A percentile compares a stretch with the other conserved stretches of the same genome.
phyloP scores from a whole-genome alignment of 2,329 filamentous ascomycete genomes.

The Talaromyces sp. region DNA sequence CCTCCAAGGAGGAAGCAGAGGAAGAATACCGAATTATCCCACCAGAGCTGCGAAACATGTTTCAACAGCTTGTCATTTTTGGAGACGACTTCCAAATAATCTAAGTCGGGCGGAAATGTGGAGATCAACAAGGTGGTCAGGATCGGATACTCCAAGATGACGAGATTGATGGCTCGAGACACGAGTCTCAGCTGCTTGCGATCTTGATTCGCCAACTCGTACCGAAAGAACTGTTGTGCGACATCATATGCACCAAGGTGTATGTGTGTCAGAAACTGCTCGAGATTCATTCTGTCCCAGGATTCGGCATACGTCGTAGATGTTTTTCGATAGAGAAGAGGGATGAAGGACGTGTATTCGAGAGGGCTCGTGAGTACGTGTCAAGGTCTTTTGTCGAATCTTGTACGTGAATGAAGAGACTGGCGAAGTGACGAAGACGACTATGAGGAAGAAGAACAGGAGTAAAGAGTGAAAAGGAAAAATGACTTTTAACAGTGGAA shows the following conservation, averaged over 20 bases:
- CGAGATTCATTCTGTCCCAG: background rate
- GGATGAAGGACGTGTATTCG: background rate
- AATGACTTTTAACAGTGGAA: too few species aligned
- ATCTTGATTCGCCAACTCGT: background rate
- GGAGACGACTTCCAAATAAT: constrained; percentile 4
- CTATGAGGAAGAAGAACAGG: too few species aligned
- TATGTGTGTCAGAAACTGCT: constrained; percentile 1
- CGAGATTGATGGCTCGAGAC: background rate
- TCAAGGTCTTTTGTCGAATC: background rate
- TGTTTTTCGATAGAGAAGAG: background rate
- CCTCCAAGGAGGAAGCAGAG: background rate
- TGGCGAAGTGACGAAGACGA: too few species aligned
- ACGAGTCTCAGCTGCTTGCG: background rate
- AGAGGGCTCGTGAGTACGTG: background rate
- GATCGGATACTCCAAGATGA: background rate
- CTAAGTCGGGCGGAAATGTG: constrained; percentile 2
- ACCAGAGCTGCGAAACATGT: constrained; percentile 3
- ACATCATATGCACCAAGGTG: background rate
- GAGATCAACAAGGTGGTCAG: constrained; percentile 2
- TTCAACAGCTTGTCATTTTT: background rate
- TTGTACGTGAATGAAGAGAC: background rate
- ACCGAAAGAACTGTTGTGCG: background rate
- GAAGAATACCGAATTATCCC: constrained; percentile 4
- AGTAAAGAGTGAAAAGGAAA: too few species aligned
- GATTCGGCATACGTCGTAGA: background rate